Conservation (phyloP, 2,329 filamentous ascomycete genomes). For the Trichocomaceae sp. region DNA sequence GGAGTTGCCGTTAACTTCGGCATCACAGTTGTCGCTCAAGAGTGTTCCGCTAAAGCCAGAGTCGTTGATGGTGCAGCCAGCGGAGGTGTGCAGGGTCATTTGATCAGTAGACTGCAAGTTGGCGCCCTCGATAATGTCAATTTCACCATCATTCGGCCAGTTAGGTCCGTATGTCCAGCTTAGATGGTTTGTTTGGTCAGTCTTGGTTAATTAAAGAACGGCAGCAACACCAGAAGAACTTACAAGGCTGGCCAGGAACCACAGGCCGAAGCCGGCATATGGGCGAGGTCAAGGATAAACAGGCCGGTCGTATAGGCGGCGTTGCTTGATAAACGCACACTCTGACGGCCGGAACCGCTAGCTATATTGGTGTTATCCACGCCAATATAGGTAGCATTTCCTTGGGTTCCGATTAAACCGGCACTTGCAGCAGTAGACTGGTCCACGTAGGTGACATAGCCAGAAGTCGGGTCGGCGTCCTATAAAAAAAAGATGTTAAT, state of each 20-base stretch:
- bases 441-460: constrained; percentile 65
- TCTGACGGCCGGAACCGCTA: constrained; percentile 56
- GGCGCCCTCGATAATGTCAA: constrained; percentile 75
- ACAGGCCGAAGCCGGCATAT: constrained; percentile 66
- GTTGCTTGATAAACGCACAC: constrained; percentile 64
- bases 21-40: constrained; percentile 53
- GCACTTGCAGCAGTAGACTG: constrained; percentile 51
- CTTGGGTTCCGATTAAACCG: constrained; percentile 53
- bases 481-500: constrained; percentile 15
- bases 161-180: constrained; percentile 55
- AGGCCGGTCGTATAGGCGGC: constrained; percentile 59
- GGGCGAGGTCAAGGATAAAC: constrained; percentile 63
- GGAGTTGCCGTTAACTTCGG: constrained; percentile 38
- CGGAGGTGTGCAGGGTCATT: constrained; percentile 62
- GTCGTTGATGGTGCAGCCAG: constrained; percentile 53
- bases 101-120: constrained; percentile 55
- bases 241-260: constrained; percentile 67
- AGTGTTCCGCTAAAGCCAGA: constrained; percentile 43
- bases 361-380: constrained; percentile 57
- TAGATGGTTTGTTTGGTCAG: neutral
- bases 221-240: constrained; percentile 12
- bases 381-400: constrained; percentile 57
- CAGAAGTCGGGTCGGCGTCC: constrained; percentile 61
- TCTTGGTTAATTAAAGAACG: neutral
- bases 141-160: constrained; percentile 67